Evolutionary conservation across 1,284 basidiomycete species (phyloP).

Genomic region (Phlebopus sp.): DNA sequence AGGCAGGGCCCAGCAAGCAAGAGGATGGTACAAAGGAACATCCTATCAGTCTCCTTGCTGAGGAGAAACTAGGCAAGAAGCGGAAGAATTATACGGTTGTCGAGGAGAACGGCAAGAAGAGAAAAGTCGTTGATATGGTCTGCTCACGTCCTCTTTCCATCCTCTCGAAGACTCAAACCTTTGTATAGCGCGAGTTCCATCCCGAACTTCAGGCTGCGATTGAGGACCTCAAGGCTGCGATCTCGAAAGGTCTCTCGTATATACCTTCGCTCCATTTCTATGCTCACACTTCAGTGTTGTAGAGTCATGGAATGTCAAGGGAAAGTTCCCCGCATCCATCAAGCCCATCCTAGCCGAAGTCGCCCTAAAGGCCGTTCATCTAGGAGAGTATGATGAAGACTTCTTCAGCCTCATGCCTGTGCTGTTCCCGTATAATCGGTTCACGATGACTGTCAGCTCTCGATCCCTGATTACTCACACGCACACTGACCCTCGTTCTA

Average conservation of each 20-base stretch:
- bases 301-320: slow-evolving; percentile 74
- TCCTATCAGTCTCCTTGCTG: slow-evolving; percentile 43
- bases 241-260: slow-evolving; percentile 48
- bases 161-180: slow-evolving; percentile 7
- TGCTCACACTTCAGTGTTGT: neutral
- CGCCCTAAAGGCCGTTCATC: slow-evolving; percentile 75
- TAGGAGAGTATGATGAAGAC: slow-evolving; percentile 88
- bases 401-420: slow-evolving; percentile 88
- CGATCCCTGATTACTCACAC: neutral
- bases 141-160: slow-evolving; percentile 16
- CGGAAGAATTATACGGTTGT: slow-evolving; percentile 49
- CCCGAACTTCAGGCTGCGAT: slow-evolving; percentile 65
- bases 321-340: slow-evolving; percentile 84
- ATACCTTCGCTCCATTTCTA: neutral
- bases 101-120: slow-evolving; percentile 60
- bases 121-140: slow-evolving; percentile 65
- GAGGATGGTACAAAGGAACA: slow-evolving; percentile 51
- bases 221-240: slow-evolving; percentile 58
- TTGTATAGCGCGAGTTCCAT: slow-evolving; percentile 54
- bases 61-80: slow-evolving; percentile 42
- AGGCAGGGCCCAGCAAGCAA: slow-evolving; percentile 20
- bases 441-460: slow-evolving; percentile 71
- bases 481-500: slow-evolving; percentile 28
- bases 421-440: slow-evolving; percentile 91
- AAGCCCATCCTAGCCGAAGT: slow-evolving; percentile 73